These are phyloP conservation scores for Rhynchosporium agropyri DNA, from an alignment of 2,329 filamentous ascomycete genomes.

Conservation along the genomic window DNA sequence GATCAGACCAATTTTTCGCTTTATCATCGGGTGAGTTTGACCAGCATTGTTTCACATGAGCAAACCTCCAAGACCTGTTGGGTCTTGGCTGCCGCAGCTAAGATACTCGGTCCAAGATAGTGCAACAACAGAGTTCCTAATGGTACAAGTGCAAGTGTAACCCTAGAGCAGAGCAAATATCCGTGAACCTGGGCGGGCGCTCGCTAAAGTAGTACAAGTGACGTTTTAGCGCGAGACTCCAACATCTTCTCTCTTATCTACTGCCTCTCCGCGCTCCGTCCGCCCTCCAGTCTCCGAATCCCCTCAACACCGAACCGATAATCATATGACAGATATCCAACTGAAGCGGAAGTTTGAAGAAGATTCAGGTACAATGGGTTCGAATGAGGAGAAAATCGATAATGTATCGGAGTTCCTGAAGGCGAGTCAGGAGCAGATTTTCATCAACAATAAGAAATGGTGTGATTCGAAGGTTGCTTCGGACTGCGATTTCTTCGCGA, in stretches of 20 bases:
- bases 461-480: slow-evolving; percentile 58
- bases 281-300: neutral
- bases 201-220: neutral
- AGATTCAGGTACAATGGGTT: slow-evolving; percentile 2
- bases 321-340: neutral
- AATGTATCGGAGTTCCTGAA: slow-evolving; percentile 18
- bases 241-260: neutral
- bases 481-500: slow-evolving; percentile 67
- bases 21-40: neutral
- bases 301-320: neutral
- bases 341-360: neutral
- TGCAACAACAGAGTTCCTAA: no score
- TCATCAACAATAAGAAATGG: slow-evolving; percentile 70
- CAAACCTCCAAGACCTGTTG: neutral
- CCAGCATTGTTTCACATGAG: neutral
- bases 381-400: neutral
- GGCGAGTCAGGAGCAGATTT: slow-evolving; percentile 61
- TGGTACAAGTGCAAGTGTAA: neutral
- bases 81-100: slow-evolving; percentile 6
- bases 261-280: neutral
- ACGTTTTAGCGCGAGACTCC: neutral
- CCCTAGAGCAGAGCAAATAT: neutral
- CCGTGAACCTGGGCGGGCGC: neutral
- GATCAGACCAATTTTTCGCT: neutral
- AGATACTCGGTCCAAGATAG: neutral